Percentiles rank a stretch among this genome's conserved stretches.
phyloP scores from a whole-genome alignment of 2,329 filamentous ascomycete genomes.

The Botrytis pseudocinerea region DNA sequence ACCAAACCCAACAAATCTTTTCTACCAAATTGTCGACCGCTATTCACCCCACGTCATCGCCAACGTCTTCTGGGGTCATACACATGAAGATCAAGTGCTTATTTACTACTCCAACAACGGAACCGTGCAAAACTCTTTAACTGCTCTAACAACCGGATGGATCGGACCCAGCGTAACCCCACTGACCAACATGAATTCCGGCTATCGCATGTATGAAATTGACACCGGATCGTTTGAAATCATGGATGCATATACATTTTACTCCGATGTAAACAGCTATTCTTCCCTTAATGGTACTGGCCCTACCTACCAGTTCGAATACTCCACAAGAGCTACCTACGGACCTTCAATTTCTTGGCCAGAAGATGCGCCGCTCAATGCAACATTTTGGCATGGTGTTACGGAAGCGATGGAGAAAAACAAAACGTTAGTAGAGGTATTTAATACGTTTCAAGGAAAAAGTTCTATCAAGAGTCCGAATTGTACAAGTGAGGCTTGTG shows the following conservation, averaged over 20 bases:
- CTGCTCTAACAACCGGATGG: conserved; percentile 52
- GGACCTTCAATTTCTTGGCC: conserved; percentile 49
- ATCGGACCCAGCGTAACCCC: conserved; percentile 54
- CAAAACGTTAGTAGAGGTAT: conserved; percentile 48
- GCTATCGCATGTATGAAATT: conserved; percentile 55
- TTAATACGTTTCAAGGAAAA: conserved; percentile 56
- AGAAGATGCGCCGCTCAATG: conserved; percentile 52
- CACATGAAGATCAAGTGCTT: conserved; percentile 55
- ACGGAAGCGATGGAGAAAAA: conserved; percentile 58
- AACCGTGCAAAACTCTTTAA: conserved; percentile 45
- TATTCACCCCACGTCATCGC: conserved; percentile 57
- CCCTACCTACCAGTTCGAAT: conserved; percentile 52
- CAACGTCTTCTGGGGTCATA: conserved; percentile 56
- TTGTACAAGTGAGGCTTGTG: conserved; percentile 53
- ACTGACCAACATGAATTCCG: conserved; percentile 55
- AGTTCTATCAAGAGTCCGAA: conserved; percentile 51
- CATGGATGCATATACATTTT: conserved; percentile 55
- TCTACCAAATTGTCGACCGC: conserved; percentile 56
- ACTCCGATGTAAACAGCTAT: conserved; percentile 52
- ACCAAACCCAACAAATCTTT: conserved; percentile 54
- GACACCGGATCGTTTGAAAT: conserved; percentile 55
- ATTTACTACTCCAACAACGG: conserved; percentile 56
- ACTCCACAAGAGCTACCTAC: conserved; percentile 53
- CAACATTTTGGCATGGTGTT: conserved; percentile 59
- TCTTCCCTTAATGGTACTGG: conserved; percentile 44